Evolutionary conservation across 2,329 filamentous ascomycete species (phyloP).

Genomic region (Magnaporthales sp.): DNA sequence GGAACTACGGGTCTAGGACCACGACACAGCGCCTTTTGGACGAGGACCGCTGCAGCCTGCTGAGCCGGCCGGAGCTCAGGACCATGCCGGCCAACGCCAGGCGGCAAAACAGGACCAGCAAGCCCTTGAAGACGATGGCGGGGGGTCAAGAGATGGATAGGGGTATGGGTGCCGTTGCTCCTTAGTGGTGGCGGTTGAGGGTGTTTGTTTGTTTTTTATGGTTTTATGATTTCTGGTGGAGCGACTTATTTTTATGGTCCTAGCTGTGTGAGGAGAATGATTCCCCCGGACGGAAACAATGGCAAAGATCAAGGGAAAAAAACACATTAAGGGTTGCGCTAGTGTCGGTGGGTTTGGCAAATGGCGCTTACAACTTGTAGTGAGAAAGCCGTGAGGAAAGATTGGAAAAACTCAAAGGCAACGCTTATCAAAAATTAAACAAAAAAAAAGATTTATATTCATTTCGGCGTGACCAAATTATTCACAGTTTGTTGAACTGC

Average conservation of each 20-base stretch:
- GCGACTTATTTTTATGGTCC: too few species aligned
- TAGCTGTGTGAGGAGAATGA: too few species aligned
- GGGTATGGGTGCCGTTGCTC: too few species aligned
- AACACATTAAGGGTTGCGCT: too few species aligned
- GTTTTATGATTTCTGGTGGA: too few species aligned
- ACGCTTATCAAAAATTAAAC: not conserved
- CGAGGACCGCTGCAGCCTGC: slow-evolving; percentile 21
- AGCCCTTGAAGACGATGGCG: not conserved
- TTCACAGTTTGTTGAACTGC: not conserved
- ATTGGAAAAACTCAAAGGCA: not conserved
- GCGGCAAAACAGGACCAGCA: not conserved
- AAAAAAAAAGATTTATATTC: not conserved
- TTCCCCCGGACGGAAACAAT: too few species aligned
- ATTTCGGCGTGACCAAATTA: not conserved
- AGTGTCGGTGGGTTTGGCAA: too few species aligned
- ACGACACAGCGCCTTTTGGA: slow-evolving; percentile 28
- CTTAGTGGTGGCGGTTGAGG: too few species aligned
- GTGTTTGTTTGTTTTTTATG: too few species aligned
- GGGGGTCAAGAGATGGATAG: not conserved
- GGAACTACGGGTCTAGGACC: slow-evolving; percentile 37
- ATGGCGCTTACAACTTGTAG: too few species aligned
- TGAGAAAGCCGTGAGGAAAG: not conserved
- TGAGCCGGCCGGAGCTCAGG: slow-evolving; percentile 17
- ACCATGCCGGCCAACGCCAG: slow-evolving; percentile 11
- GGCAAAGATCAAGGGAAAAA: too few species aligned